phyloP scores from a whole-genome alignment of 345 rosid genomes.

The Syzygium jambos region DNA sequence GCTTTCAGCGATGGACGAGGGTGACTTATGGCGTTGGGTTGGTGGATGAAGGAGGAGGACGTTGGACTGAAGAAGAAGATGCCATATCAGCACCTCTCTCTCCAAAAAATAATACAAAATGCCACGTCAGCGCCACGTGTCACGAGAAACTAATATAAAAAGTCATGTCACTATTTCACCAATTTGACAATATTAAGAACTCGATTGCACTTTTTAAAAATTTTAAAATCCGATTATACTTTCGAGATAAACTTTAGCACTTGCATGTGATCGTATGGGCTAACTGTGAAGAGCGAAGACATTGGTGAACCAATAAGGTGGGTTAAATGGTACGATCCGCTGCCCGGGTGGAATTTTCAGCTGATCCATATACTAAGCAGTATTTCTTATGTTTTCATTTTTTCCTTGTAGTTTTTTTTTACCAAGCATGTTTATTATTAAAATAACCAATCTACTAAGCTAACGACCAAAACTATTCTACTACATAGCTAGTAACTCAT shows the following conservation, averaged over 20 bases:
- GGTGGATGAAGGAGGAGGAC: neutral
- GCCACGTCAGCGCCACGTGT: accelerated
- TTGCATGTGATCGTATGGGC: neutral
- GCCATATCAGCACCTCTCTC: neutral
- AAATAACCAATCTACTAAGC: neutral
- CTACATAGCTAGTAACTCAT: neutral
- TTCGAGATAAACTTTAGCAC: neutral
- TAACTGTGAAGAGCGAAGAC: too few relatives aligned
- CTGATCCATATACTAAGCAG: neutral
- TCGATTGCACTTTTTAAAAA: neutral
- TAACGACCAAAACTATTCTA: neutral
- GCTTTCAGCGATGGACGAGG: neutral
- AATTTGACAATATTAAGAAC: too few relatives aligned
- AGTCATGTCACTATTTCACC: neutral
- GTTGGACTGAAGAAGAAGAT: neutral
- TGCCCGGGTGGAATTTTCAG: neutral
- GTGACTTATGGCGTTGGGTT: neutral
- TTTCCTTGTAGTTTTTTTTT: neutral
- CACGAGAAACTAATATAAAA: neutral
- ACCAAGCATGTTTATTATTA: neutral
- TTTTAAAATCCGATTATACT: accelerated
- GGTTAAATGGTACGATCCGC: neutral
- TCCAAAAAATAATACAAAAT: neutral
- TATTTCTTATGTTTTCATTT: neutral
- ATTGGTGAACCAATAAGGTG: neutral